Conservation (phyloP, 352 stramenopile genomes). For the Peronospora belbahrii region DNA sequence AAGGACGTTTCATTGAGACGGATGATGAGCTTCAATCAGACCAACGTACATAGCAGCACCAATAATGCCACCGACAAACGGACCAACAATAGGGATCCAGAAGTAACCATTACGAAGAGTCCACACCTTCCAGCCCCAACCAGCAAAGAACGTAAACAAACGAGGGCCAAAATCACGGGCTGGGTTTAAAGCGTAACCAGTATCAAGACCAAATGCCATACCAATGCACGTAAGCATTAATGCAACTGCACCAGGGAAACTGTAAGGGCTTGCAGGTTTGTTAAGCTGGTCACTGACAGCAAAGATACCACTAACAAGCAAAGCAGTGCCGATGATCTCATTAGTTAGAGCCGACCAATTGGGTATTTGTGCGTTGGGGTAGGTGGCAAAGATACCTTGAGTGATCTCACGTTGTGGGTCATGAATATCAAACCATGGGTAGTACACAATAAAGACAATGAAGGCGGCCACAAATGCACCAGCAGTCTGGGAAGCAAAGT, state of each 20-base stretch:
- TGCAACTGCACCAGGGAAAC: constrained; percentile 26
- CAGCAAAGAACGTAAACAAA: constrained; percentile 41
- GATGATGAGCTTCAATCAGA: constrained; percentile 57
- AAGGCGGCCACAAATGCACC: constrained; percentile 38
- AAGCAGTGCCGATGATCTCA: constrained; percentile 35
- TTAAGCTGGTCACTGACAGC: constrained; percentile 39
- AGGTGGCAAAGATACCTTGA: constrained; percentile 45
- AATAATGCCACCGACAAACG: constrained; percentile 55
- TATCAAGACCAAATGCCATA: constrained; percentile 33
- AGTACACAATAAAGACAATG: constrained; percentile 53
- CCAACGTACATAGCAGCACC: constrained; percentile 60
- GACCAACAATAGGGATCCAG: constrained; percentile 63
- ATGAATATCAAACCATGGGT: constrained; percentile 42
- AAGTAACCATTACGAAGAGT: constrained; percentile 61
- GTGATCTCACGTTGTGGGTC: constrained; percentile 33
- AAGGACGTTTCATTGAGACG: constrained; percentile 31
- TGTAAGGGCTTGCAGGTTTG: constrained; percentile 35
- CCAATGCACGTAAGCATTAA: constrained; percentile 30
- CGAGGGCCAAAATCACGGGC: constrained; percentile 41
- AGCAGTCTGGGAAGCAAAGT: constrained; percentile 39
- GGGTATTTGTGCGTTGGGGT: constrained; percentile 32
- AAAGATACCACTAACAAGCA: constrained; percentile 38
- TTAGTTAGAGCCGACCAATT: constrained; percentile 34
- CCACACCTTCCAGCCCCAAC: constrained; percentile 38
- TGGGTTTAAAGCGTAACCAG: constrained; percentile 36